A percentile compares a stretch with the other conserved stretches of the same genome.
Evolutionary conservation across 2,329 filamentous ascomycete genomes (phyloP).

Genomic region (Fonsecaea nubica): DNA sequence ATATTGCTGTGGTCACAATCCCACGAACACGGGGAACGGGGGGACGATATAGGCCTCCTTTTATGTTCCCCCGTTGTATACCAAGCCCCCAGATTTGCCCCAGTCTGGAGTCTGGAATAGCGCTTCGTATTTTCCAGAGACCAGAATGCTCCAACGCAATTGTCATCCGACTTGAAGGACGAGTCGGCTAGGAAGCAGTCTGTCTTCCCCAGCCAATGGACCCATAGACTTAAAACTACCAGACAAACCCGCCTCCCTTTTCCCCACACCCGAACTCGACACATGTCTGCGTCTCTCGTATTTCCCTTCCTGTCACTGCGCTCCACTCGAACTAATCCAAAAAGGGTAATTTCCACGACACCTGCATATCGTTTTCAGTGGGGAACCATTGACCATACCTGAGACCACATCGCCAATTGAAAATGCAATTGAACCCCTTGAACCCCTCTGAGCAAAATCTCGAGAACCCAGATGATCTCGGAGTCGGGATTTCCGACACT

Average conservation of each 20-base stretch:
- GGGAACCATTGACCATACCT: not conserved
- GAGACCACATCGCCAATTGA: not conserved
- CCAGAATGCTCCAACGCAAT: not conserved
- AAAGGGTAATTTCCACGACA: conserved; percentile 1
- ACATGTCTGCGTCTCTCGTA: not conserved
- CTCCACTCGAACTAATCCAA: not conserved
- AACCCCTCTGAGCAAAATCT: not conserved
- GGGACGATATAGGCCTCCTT: not conserved
- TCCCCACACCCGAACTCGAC: not conserved
- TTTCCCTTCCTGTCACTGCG: not conserved
- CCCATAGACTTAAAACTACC: not conserved
- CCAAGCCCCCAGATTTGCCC: not conserved
- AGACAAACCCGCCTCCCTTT: not conserved
- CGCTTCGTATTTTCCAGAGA: not conserved
- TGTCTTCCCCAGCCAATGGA: not conserved
- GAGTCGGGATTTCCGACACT: not conserved
- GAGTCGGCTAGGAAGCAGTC: too few relatives aligned
- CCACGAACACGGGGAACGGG: not conserved
- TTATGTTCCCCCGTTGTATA: not conserved
- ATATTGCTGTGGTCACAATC: not conserved
- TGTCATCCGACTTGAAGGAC: not conserved
- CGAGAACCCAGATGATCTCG: not conserved
- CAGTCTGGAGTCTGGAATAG: not conserved
- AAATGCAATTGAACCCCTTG: not conserved
- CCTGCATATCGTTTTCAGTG: not conserved